Percentiles rank a stretch among this genome's conserved stretches.
These are phyloP conservation scores for Cryptosporidium sp. DNA, from an alignment of 169 alveolate genomes.

Conservation along the genomic window DNA sequence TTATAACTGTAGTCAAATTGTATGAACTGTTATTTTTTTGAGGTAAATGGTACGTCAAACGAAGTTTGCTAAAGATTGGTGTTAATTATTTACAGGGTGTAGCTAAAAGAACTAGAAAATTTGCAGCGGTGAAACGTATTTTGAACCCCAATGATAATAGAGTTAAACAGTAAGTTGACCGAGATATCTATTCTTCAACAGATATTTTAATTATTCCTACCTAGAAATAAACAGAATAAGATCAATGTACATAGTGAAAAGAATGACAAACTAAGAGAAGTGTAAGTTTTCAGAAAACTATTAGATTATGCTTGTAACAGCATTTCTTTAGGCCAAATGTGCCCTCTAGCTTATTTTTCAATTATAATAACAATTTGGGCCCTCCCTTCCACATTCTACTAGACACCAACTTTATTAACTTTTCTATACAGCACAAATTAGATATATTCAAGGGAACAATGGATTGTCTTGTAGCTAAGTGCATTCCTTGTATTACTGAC, in stretches of 20 bases:
- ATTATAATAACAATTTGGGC: constrained; percentile 92
- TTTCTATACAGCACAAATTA: constrained; percentile 96
- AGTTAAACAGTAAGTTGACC: constrained; percentile 74
- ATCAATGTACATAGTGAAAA: neutral
- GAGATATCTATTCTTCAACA: constrained; percentile 25
- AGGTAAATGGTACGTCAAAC: neutral
- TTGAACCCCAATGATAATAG: constrained; percentile 82
- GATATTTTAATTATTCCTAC: constrained; percentile 18
- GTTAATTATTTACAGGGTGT: constrained; percentile 74
- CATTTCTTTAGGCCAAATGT: constrained; percentile 78
- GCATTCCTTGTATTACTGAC: constrained; percentile 97
- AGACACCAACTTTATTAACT: constrained; percentile 99
- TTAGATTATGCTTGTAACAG: constrained; percentile 79
- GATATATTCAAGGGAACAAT: constrained; percentile 95
- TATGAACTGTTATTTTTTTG: constrained; percentile 7
- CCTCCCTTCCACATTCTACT: constrained; percentile 98
- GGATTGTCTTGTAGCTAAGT: constrained; percentile 97
- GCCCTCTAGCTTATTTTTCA: constrained; percentile 86
- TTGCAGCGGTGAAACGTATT: constrained; percentile 79
- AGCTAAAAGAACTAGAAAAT: constrained; percentile 81
- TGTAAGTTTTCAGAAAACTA: constrained; percentile 93
- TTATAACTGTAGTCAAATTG: neutral
- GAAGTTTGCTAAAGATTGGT: neutral
- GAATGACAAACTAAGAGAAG: constrained; percentile 87
- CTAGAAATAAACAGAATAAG: constrained; percentile 15